Evolutionary conservation across 2,329 filamentous ascomycete species (phyloP), one percentile per base, ranked within the genome.

Genomic region (Talaromyces sp.): DNA sequence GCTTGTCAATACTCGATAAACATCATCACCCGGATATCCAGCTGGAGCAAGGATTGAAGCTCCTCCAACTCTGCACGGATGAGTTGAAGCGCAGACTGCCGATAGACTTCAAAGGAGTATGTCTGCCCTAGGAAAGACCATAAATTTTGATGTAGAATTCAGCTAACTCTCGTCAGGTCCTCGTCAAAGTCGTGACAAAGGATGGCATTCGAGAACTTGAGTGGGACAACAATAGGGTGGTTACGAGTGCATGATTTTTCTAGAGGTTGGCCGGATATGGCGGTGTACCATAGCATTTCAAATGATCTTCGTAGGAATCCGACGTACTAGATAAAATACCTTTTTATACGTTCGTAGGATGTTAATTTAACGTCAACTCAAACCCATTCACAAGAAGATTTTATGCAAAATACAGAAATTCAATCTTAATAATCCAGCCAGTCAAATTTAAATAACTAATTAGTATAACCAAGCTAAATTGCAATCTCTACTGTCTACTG

Each of bases 41-140:
- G 64, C 87, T 95, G 60, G 92, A 90, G 65, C 86, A 96, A 77
- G 95, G 95, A 61, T 86, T 96, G 80, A 95, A 96, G 83, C 87
- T 99, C 65, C 82, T 99, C 72, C 89, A 87, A 70, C 90, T 97
- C 88, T 99, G 95, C 81, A 95, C 91, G 68, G 93, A 98, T 76
- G 95, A 99, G 83, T 82, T 99, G 75, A 96, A 97, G 86, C 88
- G 95, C 76, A 87, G 96, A 79, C 86, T 99, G 83, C 95, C 95
- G 63, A 93, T 99, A 74, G 95, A 99, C 77, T 99, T 98, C 86
- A 99, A 99, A 85, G 95, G 95, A 44, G 91, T 96, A 70, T 70
- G 88, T 73, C 64, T 18, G 27, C 28, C 8, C 8, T 47, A 56
- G 1, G 34, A 54, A 9, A 18, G 33, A 33, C 0, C 27, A 12